Evolutionary conservation across 2,329 filamentous ascomycete genomes (phyloP).

Genomic region (Coleophoma eucalyptorum): DNA sequence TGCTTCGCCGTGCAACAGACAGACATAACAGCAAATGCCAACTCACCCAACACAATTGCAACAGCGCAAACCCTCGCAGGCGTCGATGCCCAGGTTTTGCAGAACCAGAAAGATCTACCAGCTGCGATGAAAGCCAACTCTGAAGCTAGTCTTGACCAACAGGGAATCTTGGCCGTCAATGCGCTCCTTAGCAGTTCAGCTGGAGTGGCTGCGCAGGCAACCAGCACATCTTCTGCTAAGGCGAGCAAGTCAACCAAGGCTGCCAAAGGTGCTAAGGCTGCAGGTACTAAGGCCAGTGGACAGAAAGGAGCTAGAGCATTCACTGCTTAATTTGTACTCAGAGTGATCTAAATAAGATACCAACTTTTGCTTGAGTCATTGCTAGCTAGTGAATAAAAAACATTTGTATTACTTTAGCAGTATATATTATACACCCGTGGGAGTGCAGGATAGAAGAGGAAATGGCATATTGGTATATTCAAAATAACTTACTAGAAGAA

Average conservation of each 20-base stretch:
- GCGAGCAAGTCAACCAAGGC: background rate
- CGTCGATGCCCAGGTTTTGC: constrained; percentile 28
- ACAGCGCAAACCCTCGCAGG: constrained; percentile 29
- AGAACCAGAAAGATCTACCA: constrained; percentile 30
- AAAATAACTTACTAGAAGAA: no score
- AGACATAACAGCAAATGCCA: constrained; percentile 9
- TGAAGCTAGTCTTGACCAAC: constrained; percentile 17
- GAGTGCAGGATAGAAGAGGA: no score
- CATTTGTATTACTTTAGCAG: no score
- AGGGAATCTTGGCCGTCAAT: constrained; percentile 20
- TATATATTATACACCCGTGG: no score
- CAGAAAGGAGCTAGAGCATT: background rate
- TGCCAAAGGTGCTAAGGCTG: background rate
- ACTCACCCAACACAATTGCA: constrained; percentile 11
- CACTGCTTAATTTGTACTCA: background rate
- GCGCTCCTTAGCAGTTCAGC: constrained; percentile 15
- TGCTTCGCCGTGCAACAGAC: constrained; percentile 24
- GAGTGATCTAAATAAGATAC: no score
- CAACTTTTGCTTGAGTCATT: no score
- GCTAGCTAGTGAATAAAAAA: no score
- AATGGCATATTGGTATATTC: no score
- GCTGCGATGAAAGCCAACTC: constrained; percentile 29
- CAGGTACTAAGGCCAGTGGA: background rate
- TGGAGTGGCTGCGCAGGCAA: background rate
- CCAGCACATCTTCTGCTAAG: background rate